Evolutionary conservation across 768 basidiomycete species (phyloP).

Genomic region (Cantharellus anzutake): DNA sequence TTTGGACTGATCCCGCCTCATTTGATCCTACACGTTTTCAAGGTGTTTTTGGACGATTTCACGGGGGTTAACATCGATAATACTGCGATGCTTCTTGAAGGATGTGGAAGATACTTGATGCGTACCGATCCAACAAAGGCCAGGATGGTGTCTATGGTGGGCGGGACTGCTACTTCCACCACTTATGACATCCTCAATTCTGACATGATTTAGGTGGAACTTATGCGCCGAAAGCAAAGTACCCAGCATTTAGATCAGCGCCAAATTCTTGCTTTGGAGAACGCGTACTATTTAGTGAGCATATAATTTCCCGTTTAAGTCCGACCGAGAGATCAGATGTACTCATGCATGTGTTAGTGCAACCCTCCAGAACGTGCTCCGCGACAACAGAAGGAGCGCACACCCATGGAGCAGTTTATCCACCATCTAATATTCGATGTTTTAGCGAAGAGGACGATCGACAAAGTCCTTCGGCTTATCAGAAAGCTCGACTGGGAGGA

Average conservation of each 20-base stretch:
- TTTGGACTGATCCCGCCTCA: conserved; percentile 82
- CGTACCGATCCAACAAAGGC: conserved; percentile 74
- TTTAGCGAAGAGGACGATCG: conserved; percentile 79
- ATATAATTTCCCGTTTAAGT: background rate
- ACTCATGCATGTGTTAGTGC: conserved; percentile 33
- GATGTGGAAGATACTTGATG: conserved; percentile 81
- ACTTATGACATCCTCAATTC: background rate
- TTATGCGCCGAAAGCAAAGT: conserved; percentile 88
- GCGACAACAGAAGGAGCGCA: conserved; percentile 64
- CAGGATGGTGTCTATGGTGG: conserved; percentile 76
- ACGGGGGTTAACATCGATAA: conserved; percentile 86
- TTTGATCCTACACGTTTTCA: conserved; percentile 86
- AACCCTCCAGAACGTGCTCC: conserved; percentile 92
- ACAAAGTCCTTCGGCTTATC: conserved; percentile 84
- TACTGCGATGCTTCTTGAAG: conserved; percentile 75
- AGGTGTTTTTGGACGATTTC: conserved; percentile 94
- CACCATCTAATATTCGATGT: conserved; percentile 91
- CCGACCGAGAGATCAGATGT: conserved; percentile 2
- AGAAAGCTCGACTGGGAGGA: conserved; percentile 97
- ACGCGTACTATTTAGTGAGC: conserved; percentile 88
- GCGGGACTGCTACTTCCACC: conserved; percentile 5
- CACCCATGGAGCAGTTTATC: conserved; percentile 82
- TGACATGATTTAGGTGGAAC: conserved; percentile 42
- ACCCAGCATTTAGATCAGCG: conserved; percentile 86
- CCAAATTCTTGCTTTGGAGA: conserved; percentile 78